A percentile compares a stretch with the other conserved stretches of the same genome.
Evolutionary conservation across 192 early-diverging fungal genomes (phyloP).

Genomic region (Coemansia sp.): DNA sequence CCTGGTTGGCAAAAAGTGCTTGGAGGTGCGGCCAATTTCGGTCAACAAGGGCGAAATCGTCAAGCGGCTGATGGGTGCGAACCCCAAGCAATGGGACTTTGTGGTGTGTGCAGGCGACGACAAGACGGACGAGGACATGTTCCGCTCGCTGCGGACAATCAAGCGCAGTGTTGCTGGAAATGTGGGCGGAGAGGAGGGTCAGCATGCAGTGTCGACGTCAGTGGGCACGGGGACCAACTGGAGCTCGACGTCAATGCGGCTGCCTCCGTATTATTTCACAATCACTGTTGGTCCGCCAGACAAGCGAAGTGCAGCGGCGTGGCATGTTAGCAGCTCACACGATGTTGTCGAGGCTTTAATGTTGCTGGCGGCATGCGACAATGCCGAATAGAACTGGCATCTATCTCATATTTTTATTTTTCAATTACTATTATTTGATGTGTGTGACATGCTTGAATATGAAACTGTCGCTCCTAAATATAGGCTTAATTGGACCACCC

Average conservation of each 20-base stretch:
- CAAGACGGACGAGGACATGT: conserved; percentile 98
- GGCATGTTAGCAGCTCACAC: conserved; percentile 68
- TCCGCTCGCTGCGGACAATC: conserved; percentile 62
- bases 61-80: conserved; percentile 68
- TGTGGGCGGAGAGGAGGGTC: conserved; percentile 3
- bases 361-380: conserved; percentile 18
- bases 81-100: conserved; percentile 76
- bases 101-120: conserved; percentile 96
- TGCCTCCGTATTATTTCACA: conserved; percentile 61
- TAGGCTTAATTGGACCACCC: no score
- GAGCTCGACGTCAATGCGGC: conserved; percentile 8
- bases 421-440: neutral
- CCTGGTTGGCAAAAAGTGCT: conserved; percentile 92
- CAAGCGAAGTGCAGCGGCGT: conserved; percentile 85
- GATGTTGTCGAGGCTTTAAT: conserved; percentile 33
- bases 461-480: neutral
- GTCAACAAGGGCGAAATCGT: conserved; percentile 99
- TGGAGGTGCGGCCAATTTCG: conserved; percentile 89
- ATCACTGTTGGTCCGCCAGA: conserved; percentile 79
- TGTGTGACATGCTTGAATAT: conserved; percentile 1
- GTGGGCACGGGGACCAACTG: conserved; percentile 4
- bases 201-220: neutral
- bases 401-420: neutral
- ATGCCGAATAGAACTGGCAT: conserved; percentile 1
- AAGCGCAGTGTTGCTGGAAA: conserved; percentile 19